Evolutionary conservation across 2,329 filamentous ascomycete species (phyloP), one percentile per base, ranked within the genome.

Genomic region (Didymella lethalis): DNA sequence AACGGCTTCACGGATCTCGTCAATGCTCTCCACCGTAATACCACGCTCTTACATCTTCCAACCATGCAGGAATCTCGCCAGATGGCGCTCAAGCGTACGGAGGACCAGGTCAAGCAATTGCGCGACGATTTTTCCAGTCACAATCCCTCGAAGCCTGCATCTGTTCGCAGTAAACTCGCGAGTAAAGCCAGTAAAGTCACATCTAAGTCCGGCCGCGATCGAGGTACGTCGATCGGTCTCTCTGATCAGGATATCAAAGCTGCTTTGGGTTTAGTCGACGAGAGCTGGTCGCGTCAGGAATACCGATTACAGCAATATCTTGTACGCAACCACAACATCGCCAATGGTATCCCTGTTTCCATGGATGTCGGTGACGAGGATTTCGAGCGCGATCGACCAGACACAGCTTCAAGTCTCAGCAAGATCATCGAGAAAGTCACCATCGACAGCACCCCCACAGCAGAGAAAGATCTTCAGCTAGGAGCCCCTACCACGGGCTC

Each of bases 1-100:
- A 86, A 88, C 63, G 88, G 87, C 1, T 88, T 90, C 63, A 90
- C 87, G 0, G 86, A 88, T 50, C 78, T 90, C 7, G 86, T 91
- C 48, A 89, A 91, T 67, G 84, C 87, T 18, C 76, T 91, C n/a
- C 83, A 88, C 59, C 84, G 83, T 41, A 92, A 92, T 67, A 84
- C 82, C 2, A 85, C 84, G 0, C 73, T 91, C 1, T 72, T 90
- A 14, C 84, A 84, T 64, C 81, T 91, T 32, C 88, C 89, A 6
- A 79, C 77, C 10, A 88, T 91, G 85, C 81, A 84, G 34, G 81
- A 85, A 62, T 87, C 89, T 61, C 83, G 88, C 46, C 79, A 82
- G 25, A 81, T 84, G 64, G 85, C 88, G 3, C 82, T 91, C 58
- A 86, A 86, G 60, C 84, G 81, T 63, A 83, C 86, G 3, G 82